Evolutionary conservation across 176 grass and related monocot species (phyloP).

Genomic region (Secale cereale): DNA sequence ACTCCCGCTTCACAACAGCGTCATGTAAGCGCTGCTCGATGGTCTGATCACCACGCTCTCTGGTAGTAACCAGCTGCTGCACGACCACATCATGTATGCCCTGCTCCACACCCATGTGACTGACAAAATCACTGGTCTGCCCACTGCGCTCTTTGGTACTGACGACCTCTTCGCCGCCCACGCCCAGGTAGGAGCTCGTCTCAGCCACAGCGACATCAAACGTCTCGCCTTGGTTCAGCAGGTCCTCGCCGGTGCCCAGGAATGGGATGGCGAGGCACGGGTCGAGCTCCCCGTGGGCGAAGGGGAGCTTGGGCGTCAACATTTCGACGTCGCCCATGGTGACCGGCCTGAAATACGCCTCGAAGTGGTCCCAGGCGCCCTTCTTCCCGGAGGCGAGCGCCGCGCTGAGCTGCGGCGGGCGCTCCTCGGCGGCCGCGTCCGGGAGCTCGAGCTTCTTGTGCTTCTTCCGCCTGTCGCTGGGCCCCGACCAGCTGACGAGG

Average conservation of each 20-base stretch:
- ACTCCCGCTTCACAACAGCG: conserved; percentile 17
- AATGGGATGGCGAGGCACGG: conserved; percentile 53
- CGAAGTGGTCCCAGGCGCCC: conserved; percentile 77
- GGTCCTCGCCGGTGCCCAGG: conserved; percentile 22
- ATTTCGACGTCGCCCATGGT: conserved; percentile 57
- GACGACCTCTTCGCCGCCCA: conserved; percentile 43
- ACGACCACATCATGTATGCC: conserved; percentile 49
- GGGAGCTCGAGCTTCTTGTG: conserved; percentile 60
- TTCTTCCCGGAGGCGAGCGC: conserved; percentile 26
- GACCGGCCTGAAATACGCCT: conserved; percentile 74
- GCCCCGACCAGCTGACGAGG: conserved; percentile 56
- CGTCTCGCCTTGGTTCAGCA: conserved; percentile 15
- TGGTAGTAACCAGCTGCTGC: conserved; percentile 36
- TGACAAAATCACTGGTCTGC: background rate
- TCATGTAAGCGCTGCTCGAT: conserved; percentile 26
- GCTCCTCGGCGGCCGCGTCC: conserved; percentile 35
- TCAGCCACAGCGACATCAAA: conserved; percentile 46
- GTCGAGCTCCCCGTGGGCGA: conserved; percentile 30
- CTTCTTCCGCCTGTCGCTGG: conserved; percentile 56
- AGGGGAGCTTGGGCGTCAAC: conserved; percentile 44
- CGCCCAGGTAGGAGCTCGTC: conserved; percentile 48
- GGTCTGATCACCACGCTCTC: conserved; percentile 22
- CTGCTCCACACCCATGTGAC: background rate
- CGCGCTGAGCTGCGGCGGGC: conserved; percentile 18
- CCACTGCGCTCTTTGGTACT: conserved; percentile 27